These are phyloP conservation scores for Cystobasidium tubakii DNA, from an alignment of 768 basidiomycete genomes.

Conservation along the genomic window DNA sequence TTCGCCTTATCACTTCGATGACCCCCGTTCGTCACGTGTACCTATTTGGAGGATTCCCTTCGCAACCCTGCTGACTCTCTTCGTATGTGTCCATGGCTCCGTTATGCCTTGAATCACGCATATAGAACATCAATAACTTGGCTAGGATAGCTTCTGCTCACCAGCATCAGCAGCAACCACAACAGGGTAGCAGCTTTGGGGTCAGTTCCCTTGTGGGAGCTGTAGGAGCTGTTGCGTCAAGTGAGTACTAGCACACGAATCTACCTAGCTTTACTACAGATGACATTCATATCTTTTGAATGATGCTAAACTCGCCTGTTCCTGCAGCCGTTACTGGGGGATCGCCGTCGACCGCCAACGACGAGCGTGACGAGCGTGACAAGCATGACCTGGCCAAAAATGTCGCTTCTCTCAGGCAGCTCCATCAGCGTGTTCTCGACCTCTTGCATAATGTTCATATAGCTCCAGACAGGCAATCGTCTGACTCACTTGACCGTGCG, in stretches of 20 bases:
- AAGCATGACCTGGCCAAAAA: background rate
- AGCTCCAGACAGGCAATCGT: background rate
- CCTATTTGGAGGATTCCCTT: background rate
- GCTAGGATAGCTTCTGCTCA: background rate
- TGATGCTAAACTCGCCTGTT: too few relatives aligned
- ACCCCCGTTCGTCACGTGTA: conserved; percentile 5
- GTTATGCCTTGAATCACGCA: too few relatives aligned
- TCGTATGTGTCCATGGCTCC: background rate
- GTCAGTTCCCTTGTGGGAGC: background rate
- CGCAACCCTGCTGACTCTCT: too few relatives aligned
- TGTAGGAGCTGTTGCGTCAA: background rate
- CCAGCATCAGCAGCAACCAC: background rate
- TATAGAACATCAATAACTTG: background rate
- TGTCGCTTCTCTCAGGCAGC: conserved; percentile 7
- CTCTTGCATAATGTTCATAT: conserved; percentile 14
- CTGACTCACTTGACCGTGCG: conserved; percentile 19
- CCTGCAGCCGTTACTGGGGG: background rate
- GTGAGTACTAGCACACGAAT: background rate
- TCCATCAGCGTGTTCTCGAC: conserved; percentile 12
- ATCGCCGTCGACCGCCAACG: background rate
- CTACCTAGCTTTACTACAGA: too few relatives aligned
- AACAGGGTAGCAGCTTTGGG: background rate
- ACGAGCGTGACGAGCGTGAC: background rate
- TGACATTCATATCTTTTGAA: too few relatives aligned
- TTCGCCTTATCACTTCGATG: conserved; percentile 18